A percentile compares a stretch with the other conserved stretches of the same genome.
Conservation (phyloP, 2,329 filamentous ascomycete genomes). For the Hortaea werneckii region DNA sequence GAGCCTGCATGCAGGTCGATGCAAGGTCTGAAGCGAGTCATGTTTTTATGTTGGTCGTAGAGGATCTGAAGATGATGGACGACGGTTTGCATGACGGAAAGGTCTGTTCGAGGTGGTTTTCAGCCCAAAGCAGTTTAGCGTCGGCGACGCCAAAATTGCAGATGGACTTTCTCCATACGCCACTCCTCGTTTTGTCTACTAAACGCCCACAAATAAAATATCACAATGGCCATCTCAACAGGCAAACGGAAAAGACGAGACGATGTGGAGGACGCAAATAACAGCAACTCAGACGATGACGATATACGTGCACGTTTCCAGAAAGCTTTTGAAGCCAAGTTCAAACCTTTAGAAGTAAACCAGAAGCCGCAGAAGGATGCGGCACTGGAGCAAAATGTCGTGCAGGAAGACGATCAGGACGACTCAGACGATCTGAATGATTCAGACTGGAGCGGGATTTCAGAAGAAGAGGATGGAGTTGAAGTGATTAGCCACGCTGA, state of each 20-base stretch:
- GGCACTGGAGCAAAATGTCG: slow-evolving; percentile 7
- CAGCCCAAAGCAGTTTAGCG: not conserved
- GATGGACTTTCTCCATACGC: not conserved
- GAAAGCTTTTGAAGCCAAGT: slow-evolving; percentile 78
- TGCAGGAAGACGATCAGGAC: slow-evolving; percentile 5
- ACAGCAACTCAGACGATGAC: slow-evolving; percentile 15
- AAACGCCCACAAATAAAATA: too few species aligned
- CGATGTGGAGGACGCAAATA: slow-evolving; percentile 14
- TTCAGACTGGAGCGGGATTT: slow-evolving; percentile 56
- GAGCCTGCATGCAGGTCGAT: slow-evolving; percentile 96
- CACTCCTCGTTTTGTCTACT: too few species aligned
- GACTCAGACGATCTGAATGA: slow-evolving; percentile 18
- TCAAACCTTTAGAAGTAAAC: slow-evolving; percentile 49
- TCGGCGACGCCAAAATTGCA: not conserved
- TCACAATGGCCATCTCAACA: slow-evolving; percentile 30
- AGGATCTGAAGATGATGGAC: not conserved
- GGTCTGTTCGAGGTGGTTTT: not conserved
- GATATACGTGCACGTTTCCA: slow-evolving; percentile 63
- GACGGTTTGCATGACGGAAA: not conserved
- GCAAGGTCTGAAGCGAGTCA: slow-evolving; percentile 93
- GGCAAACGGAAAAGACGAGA: slow-evolving; percentile 36
- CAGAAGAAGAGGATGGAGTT: slow-evolving; percentile 37
- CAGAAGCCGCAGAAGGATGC: slow-evolving; percentile 2
- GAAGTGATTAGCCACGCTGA: slow-evolving; percentile 41
- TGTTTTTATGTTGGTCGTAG: slow-evolving; percentile 28